Evolutionary conservation across 2,329 filamentous ascomycete species (phyloP), one percentile per base, ranked within the genome.

Genomic region (Curvularia eragrostidis): DNA sequence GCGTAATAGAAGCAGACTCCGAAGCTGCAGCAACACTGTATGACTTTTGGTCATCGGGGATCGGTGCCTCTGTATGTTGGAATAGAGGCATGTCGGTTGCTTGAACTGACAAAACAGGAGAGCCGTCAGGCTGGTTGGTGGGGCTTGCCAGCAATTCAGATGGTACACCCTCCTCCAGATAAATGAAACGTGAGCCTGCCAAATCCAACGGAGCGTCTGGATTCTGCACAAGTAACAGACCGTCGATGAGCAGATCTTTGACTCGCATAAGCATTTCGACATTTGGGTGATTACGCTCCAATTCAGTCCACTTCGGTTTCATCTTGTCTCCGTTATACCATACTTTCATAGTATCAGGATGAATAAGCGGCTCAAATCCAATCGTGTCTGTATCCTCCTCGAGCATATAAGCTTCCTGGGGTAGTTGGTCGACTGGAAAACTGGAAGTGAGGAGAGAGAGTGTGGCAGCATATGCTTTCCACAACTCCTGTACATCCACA

Each of bases 261-360:
- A 90, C 82, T 39, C 88, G 82, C 69, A 85, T 85, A n/a, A 89
- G 80, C 84, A 88, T 89, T 73, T 91, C 88, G 32, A 85, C 79
- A 54, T 87, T 85, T 0, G 82, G 80, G 36, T 86, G 83, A 52
- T 82, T 81, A 54, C 84, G 80, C 58, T 84, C 79, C 30, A 85
- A 74, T 58, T 87, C 84, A 10, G 80, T 80, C 72, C 81, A 81
- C 46, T 81, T 82, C 13, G 80, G 80, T 70, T 88, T 89, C 53
- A 80, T 59, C 21, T 67, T 69, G n/a, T 77, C 73, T 12, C 74
- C 71, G 57, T 79, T 77, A 47, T 83, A 78, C 78, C 87, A 87
- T 52, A 84, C 79, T 46, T 82, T 81, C 57, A 71, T 75, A 3
- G 81, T 83, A 38, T 80, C 76, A 3, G 81, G 77, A 32, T 80